Evolutionary conservation across 352 stramenopile genomes (phyloP).

Genomic region (Plasmopara muralis): DNA sequence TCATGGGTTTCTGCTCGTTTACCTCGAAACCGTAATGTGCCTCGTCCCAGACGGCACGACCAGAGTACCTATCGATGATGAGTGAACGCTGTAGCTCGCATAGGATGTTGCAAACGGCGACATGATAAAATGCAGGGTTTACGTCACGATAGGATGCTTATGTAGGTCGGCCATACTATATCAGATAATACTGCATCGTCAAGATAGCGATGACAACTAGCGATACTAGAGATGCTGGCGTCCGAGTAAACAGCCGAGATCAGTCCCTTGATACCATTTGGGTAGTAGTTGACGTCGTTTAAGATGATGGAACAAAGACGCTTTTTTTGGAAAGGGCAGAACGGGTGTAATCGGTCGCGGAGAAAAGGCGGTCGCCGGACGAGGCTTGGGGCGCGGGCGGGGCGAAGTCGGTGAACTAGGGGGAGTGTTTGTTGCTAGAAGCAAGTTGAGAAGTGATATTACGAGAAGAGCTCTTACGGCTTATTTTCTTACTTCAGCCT

Average conservation of each 20-base stretch:
- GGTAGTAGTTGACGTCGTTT: background rate
- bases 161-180: constrained; percentile 27
- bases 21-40: constrained; percentile 32
- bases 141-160: constrained; percentile 30
- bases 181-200: constrained; percentile 11
- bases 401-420: too few species aligned
- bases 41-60: constrained; percentile 33
- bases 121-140: constrained; percentile 13
- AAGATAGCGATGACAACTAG: background rate
- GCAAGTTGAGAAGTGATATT: too few species aligned
- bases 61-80: background rate
- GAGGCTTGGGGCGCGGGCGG: background rate
- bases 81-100: background rate
- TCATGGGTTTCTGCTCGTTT: constrained; percentile 16
- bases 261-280: background rate
- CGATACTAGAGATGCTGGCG: background rate
- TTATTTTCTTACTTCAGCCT: too few species aligned
- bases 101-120: background rate
- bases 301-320: background rate
- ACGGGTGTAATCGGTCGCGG: background rate
- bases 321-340: background rate
- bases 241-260: background rate
- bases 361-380: background rate
- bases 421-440: too few species aligned
- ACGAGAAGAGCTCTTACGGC: too few species aligned